phyloP scores from a whole-genome alignment of 441 rosid genomes.

The Pelargonium cotyledonis region DNA sequence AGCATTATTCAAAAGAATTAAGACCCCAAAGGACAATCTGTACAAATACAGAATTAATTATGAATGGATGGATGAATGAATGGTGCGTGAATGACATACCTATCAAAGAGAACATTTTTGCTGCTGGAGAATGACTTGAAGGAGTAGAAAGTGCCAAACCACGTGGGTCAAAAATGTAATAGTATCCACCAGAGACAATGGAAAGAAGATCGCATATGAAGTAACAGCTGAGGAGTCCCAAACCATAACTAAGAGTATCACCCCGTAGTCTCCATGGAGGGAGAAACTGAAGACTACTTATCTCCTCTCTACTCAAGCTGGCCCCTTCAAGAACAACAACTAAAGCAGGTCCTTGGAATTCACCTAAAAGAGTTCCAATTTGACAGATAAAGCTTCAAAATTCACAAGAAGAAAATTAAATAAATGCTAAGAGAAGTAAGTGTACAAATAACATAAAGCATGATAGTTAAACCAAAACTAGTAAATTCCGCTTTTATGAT shows the following conservation, averaged over 20 bases:
- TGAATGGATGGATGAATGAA: too few species aligned
- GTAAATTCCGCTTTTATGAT: background rate
- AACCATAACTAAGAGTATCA: slow-evolving; percentile 82
- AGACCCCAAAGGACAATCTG: background rate
- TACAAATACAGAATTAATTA: too few species aligned
- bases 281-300: slow-evolving; percentile 86
- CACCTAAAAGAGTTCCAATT: slow-evolving; percentile 42
- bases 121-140: slow-evolving; percentile 69
- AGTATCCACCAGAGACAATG: slow-evolving; percentile 79
- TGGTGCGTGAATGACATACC: slow-evolving; percentile 36
- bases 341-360: slow-evolving; percentile 95
- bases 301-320: slow-evolving; percentile 83
- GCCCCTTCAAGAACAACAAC: slow-evolving; percentile 87
- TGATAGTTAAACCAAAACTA: slow-evolving; percentile 6
- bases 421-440: background rate
- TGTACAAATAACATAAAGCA: slow-evolving; percentile 1
- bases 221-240: slow-evolving; percentile 91
- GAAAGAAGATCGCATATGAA: slow-evolving; percentile 75
- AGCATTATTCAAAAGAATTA: too few species aligned
- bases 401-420: slow-evolving; percentile 8
- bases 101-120: slow-evolving; percentile 82
- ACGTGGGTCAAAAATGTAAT: slow-evolving; percentile 93
- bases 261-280: slow-evolving; percentile 95
- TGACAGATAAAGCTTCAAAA: slow-evolving; percentile 1
- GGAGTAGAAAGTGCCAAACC: slow-evolving; percentile 69